A percentile compares a stretch with the other conserved stretches of the same genome.
Conservation (phyloP, 805 yeast genomes). For the Suhomyces sp. region DNA sequence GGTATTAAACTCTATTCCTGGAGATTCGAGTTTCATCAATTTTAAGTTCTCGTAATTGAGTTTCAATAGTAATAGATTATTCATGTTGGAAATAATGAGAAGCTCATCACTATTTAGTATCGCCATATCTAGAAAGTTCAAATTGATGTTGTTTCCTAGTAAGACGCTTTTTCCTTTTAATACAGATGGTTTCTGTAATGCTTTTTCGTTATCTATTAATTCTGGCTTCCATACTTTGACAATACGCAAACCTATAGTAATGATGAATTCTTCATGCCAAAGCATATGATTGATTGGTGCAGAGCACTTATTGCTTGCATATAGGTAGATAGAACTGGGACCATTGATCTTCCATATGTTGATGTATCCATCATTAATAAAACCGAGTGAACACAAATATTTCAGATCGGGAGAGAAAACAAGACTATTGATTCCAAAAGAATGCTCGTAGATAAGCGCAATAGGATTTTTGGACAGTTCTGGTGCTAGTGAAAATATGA, state of each 20-base stretch:
- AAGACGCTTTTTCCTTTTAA: constrained; percentile 62
- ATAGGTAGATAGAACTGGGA: constrained; percentile 18
- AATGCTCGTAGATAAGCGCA: constrained; percentile 58
- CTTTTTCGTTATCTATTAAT: constrained; percentile 16
- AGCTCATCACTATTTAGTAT: constrained; percentile 36
- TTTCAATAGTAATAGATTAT: constrained; percentile 32
- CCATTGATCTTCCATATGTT: constrained; percentile 54
- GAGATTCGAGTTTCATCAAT: constrained; percentile 15
- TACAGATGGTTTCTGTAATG: constrained; percentile 5
- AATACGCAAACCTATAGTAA: constrained; percentile 62
- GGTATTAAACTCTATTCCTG: constrained; percentile 17
- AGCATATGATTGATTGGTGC: constrained; percentile 53
- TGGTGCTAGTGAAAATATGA: constrained; percentile 57
- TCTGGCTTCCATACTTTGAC: constrained; percentile 58
- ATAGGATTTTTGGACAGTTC: constrained; percentile 50
- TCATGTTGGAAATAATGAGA: constrained; percentile 31
- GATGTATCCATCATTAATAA: constrained; percentile 67
- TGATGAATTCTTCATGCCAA: constrained; percentile 52
- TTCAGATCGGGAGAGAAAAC: constrained; percentile 60
- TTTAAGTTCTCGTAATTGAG: constrained; percentile 20
- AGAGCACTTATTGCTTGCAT: constrained; percentile 64
- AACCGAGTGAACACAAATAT: constrained; percentile 59
- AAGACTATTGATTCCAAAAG: constrained; percentile 58
- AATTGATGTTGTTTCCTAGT: constrained; percentile 48
- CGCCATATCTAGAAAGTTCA: constrained; percentile 47